These are phyloP conservation scores for Saturnispora sekii DNA, from an alignment of 805 yeast species.

Conservation along the genomic window DNA sequence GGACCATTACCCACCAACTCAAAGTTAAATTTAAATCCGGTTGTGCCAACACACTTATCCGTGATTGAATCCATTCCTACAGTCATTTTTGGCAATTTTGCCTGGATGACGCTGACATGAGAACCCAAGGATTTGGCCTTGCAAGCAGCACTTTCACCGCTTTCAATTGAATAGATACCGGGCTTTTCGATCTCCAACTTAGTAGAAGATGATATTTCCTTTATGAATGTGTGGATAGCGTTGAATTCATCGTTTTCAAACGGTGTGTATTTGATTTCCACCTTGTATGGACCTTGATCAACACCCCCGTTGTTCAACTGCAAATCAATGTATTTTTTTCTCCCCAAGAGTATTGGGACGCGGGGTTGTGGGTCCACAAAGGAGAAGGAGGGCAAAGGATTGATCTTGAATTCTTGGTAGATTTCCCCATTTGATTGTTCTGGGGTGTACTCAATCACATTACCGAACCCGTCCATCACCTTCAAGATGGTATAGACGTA, in stretches of 20 bases:
- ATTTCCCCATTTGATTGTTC: slow-evolving; percentile 29
- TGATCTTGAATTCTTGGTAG: slow-evolving; percentile 39
- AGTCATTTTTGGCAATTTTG: slow-evolving; percentile 32
- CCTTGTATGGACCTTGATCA: slow-evolving; percentile 40
- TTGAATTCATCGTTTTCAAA: slow-evolving; percentile 16
- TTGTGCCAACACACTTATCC: slow-evolving; percentile 88
- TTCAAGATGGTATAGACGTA: slow-evolving; percentile 48
- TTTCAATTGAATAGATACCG: slow-evolving; percentile 53
- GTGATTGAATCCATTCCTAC: slow-evolving; percentile 50
- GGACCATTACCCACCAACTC: slow-evolving; percentile 79
- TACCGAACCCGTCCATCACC: slow-evolving; percentile 61
- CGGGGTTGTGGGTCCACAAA: slow-evolving; percentile 30
- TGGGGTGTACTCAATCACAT: slow-evolving; percentile 36
- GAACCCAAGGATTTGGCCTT: slow-evolving; percentile 57
- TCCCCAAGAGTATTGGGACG: slow-evolving; percentile 24
- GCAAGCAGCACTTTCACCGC: slow-evolving; percentile 55
- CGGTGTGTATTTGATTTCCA: slow-evolving; percentile 27
- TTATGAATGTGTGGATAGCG: slow-evolving; percentile 13
- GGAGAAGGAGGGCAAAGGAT: slow-evolving; percentile 44
- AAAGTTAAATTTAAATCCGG: slow-evolving; percentile 64
- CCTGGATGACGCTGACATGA: slow-evolving; percentile 35
- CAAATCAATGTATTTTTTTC: slow-evolving; percentile 26
- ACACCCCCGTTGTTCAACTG: slow-evolving; percentile 17
- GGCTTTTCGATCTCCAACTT: slow-evolving; percentile 39
- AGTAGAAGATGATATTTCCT: slow-evolving; percentile 15